Conservation (phyloP, 495 filamentous ascomycete species). For the Neurospora terricola region DNA sequence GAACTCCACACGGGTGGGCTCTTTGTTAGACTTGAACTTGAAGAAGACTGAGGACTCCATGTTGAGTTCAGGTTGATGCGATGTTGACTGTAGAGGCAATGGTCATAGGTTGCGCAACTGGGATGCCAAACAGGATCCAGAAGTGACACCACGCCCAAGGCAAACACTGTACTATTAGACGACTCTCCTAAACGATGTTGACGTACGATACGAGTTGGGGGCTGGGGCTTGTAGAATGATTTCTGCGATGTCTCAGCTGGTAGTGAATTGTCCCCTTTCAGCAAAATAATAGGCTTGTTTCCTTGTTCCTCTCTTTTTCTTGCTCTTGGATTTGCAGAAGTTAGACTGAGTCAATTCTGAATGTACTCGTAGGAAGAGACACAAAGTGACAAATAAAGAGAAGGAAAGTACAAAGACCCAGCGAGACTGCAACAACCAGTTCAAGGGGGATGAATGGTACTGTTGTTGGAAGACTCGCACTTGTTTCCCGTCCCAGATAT, state of each 20-base stretch:
- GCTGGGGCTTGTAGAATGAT: slow-evolving; percentile 11
- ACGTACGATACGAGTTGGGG: slow-evolving; percentile 27
- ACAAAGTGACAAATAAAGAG: slow-evolving; percentile 21
- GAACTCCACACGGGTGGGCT: slow-evolving; percentile 87
- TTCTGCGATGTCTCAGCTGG: neutral
- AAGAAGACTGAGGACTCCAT: slow-evolving; percentile 99
- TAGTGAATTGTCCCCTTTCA: neutral
- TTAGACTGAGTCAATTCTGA: slow-evolving; percentile 50
- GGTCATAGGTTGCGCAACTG: neutral
- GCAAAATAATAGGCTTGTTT: neutral
- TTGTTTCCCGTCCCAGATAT: neutral
- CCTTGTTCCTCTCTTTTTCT: slow-evolving; percentile 22
- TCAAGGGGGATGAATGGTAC: slow-evolving; percentile 4
- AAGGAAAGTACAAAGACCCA: slow-evolving; percentile 32
- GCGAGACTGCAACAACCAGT: slow-evolving; percentile 17
- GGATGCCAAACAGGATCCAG: slow-evolving; percentile 7
- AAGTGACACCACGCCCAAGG: slow-evolving; percentile 7
- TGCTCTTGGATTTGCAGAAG: slow-evolving; percentile 29
- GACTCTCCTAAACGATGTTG: slow-evolving; percentile 8
- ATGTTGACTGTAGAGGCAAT: neutral
- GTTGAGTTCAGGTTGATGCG: slow-evolving; percentile 23
- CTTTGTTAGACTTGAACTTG: slow-evolving; percentile 99
- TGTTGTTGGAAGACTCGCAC: neutral
- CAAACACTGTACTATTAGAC: slow-evolving; percentile 26
- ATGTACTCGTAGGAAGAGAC: slow-evolving; percentile 40